Evolutionary conservation across 129 eudicot species (phyloP).

Genomic region (Heracleum sosnowskyi): DNA sequence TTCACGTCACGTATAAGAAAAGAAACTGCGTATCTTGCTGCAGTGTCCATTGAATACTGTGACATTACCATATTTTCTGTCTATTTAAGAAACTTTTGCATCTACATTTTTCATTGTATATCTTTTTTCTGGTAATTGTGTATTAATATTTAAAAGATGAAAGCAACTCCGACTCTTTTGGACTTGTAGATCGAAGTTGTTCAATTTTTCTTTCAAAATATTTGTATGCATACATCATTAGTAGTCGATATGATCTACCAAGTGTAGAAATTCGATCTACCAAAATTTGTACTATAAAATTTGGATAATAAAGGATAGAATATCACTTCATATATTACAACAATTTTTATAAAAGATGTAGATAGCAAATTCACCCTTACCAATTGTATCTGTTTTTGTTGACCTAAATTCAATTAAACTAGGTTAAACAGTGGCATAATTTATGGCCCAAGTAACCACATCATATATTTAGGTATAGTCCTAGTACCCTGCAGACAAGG

Average conservation of each 20-base stretch:
- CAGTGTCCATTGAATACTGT: not conserved
- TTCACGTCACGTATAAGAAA: not conserved
- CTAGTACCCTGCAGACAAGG: not conserved
- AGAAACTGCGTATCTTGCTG: not conserved
- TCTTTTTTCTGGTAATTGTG: constrained; percentile 19
- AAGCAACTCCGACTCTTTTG: not conserved
- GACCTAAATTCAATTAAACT: too few relatives aligned
- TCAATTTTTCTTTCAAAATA: not conserved
- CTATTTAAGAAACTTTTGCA: not conserved
- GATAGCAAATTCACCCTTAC: too few relatives aligned
- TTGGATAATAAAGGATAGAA: too few relatives aligned
- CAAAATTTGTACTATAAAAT: too few relatives aligned
- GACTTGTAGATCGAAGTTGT: not conserved
- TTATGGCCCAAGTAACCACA: too few relatives aligned
- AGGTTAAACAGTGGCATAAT: too few relatives aligned
- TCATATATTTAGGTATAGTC: not conserved
- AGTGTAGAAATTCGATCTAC: too few relatives aligned
- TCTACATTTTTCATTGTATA: constrained; percentile 1
- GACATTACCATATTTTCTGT: not conserved
- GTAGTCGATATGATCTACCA: too few relatives aligned
- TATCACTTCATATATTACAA: too few relatives aligned
- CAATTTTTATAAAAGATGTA: too few relatives aligned
- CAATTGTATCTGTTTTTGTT: too few relatives aligned
- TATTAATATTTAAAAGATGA: constrained; percentile 9
- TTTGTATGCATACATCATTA: not conserved